phyloP scores from a whole-genome alignment of 1,284 basidiomycete species.

The Pulveroboletus ridleyi region DNA sequence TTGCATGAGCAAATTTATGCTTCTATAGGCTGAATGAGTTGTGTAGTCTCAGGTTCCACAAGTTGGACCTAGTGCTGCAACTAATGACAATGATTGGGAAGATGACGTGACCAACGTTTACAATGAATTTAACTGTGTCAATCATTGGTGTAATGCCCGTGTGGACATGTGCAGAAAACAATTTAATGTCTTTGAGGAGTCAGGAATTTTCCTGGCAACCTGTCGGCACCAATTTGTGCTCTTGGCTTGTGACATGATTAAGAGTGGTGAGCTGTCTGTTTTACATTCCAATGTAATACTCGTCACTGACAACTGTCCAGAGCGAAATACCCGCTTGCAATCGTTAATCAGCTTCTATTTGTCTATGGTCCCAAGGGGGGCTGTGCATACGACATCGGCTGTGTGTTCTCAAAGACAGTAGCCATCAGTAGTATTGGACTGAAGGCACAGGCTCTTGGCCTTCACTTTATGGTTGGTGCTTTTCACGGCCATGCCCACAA shows the following conservation, averaged over 20 bases:
- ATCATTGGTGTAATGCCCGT: too few species aligned
- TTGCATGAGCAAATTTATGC: too few species aligned
- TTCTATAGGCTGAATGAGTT: too few species aligned
- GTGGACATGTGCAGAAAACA: background rate
- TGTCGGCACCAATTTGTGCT: background rate
- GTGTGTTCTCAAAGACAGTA: background rate
- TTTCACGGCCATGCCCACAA: conserved; percentile 9
- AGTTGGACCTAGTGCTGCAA: too few species aligned
- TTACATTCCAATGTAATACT: background rate
- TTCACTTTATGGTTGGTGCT: background rate
- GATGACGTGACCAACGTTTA: too few species aligned
- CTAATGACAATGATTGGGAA: too few species aligned
- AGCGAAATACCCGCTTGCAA: background rate
- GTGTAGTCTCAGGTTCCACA: too few species aligned
- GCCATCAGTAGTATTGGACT: background rate
- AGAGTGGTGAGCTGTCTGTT: background rate
- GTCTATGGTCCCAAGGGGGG: background rate
- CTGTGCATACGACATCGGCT: background rate
- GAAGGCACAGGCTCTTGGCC: background rate
- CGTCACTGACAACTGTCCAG: background rate
- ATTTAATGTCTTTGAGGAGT: background rate
- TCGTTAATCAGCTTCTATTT: background rate
- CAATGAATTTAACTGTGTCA: too few species aligned
- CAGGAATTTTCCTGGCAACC: background rate
- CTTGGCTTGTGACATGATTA: background rate